Base-by-base conservation (phyloP, 306 rosid genomes). In the Begonia masoniana region DNA sequence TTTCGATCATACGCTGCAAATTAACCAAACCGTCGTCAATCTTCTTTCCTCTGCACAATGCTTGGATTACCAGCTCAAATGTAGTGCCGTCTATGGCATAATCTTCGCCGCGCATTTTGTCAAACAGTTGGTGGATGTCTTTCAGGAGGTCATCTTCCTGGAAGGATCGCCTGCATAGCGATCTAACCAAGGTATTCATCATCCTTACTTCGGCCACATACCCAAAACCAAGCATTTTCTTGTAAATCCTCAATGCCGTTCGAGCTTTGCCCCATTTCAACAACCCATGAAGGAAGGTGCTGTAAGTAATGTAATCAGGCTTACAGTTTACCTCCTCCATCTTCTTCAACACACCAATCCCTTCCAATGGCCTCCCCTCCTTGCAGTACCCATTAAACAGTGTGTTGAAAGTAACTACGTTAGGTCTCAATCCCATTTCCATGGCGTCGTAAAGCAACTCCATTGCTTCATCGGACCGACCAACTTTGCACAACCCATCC, bases 401-500 rank as follows among this genome's bases (percentile, higher is more conserved):
- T 14, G 91, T 62, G 51, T 85, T 89, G 62, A 74, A 85, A 12
- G 78, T 63, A 4, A 85, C 76, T 49, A 65, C 91, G 68, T 71
- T 81, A 2, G 85, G 91, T 12, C 42, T 43, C 16, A 89, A 31
- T 5, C 94, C 89, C 64, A 55, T 59, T 60, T 19, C 80, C 67
- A 64, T 24, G 55, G 80, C 95, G 65, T 85, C 87, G 23, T 58
- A 23, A 12, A 85, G 83, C 80, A 89, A 68, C 43, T 69, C 78
- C 75, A 66, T 61, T 15, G 95, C 95, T 56, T 85, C 95, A 56
- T 76, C 91, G 2, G 94, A 70, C 16, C 79, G 65, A 50, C 97
- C 95, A 43, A 89, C 87, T 74, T 82, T 80, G 56, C 97, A 82
- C 39, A 82, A 74, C 0, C 95, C 95, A 81, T 80, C 81, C 91